Conservation (phyloP, 1,139 yeast genomes). For the Komagataea norvegica region DNA sequence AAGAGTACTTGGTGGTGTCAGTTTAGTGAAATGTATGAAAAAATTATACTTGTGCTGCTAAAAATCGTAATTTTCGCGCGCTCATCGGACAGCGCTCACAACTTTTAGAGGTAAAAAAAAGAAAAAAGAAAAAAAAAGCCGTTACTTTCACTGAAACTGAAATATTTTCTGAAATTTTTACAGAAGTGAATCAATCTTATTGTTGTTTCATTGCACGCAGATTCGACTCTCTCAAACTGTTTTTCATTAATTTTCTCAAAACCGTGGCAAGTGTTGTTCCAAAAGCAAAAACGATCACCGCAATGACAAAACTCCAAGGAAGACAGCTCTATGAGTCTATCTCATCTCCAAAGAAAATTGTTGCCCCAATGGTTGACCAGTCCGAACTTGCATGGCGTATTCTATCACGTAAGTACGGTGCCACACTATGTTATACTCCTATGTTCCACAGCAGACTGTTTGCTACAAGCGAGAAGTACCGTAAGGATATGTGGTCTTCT, state of each 20-base stretch:
- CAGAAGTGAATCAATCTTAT: no score
- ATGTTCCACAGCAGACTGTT: constrained; percentile 93
- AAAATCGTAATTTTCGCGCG: constrained; percentile 6
- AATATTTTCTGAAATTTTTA: no score
- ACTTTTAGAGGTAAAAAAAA: not conserved
- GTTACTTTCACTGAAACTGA: no score
- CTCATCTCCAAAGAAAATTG: constrained; percentile 76
- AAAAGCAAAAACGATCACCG: not conserved
- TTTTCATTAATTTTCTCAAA: not conserved
- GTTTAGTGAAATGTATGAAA: not conserved
- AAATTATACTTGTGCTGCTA: not conserved
- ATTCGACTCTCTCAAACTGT: constrained; percentile 3
- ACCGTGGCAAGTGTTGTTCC: not conserved
- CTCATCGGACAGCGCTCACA: constrained; percentile 8
- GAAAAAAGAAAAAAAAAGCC: no score
- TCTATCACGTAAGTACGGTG: constrained; percentile 82
- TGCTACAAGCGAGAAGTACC: constrained; percentile 77
- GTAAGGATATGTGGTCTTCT: constrained; percentile 70
- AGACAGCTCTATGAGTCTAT: constrained; percentile 64
- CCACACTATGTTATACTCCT: constrained; percentile 91
- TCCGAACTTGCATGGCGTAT: constrained; percentile 95
- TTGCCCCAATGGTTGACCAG: constrained; percentile 99
- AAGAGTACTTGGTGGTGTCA: no score
- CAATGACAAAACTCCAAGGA: constrained; percentile 43
- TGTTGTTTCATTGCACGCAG: no score